phyloP scores from a whole-genome alignment of 2,329 filamentous ascomycete genomes.

The Plectosphaerella plurivora region DNA sequence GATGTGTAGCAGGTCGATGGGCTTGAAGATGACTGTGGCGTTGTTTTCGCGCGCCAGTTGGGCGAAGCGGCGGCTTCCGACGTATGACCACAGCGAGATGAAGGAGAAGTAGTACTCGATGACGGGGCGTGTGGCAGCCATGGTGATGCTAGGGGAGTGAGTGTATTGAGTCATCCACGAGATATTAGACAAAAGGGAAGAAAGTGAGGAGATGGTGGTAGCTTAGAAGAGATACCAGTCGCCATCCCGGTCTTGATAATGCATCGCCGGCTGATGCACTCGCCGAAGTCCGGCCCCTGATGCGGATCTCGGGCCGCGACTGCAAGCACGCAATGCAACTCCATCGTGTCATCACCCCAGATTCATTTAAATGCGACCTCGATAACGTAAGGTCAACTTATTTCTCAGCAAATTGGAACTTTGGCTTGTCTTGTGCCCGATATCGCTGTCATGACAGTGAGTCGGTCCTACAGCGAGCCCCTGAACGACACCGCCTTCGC shows the following conservation, averaged over 20 bases:
- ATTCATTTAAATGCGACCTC: no score
- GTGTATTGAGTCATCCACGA: neutral
- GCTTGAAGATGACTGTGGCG: slow-evolving; percentile 21
- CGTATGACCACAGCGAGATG: slow-evolving; percentile 24
- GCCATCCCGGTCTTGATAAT: neutral
- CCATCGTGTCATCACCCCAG: neutral
- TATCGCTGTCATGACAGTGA: neutral
- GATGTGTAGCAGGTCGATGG: slow-evolving; percentile 21
- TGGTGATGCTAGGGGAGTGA: neutral
- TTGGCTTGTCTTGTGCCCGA: no score
- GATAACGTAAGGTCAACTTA: no score
- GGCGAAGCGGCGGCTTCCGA: slow-evolving; percentile 20
- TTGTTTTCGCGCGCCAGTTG: slow-evolving; percentile 15
- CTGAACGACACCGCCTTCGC: neutral
- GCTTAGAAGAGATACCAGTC: neutral
- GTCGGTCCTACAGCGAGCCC: neutral
- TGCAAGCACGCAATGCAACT: neutral
- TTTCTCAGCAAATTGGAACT: no score
- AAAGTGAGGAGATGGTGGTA: neutral
- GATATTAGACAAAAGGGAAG: neutral
- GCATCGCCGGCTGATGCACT: neutral
- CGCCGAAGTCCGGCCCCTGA: neutral
- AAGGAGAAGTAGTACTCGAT: slow-evolving; percentile 23
- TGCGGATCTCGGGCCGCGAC: neutral
- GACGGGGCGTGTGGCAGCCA: slow-evolving; percentile 7